phyloP scores from a whole-genome alignment of 176 grass and related monocot genomes.

The Pontederia crassipes region DNA sequence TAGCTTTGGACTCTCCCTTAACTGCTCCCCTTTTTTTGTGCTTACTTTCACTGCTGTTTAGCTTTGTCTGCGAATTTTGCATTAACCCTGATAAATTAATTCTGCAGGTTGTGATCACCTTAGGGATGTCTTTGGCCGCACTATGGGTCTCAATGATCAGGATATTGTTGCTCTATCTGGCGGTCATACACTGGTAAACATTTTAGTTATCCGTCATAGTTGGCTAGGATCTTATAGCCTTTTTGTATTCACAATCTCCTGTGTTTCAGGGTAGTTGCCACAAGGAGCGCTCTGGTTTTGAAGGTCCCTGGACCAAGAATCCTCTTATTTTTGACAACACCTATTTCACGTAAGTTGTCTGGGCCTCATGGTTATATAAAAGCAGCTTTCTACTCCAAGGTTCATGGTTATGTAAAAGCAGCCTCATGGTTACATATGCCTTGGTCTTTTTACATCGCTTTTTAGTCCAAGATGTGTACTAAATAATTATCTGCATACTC shows the following conservation, averaged over 20 bases:
- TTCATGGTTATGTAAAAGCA: not conserved
- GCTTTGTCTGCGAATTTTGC: not conserved
- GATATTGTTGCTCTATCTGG: constrained; percentile 98
- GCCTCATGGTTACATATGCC: not conserved
- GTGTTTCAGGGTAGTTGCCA: constrained; percentile 7
- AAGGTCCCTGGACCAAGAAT: constrained; percentile 9
- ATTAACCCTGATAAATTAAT: not conserved
- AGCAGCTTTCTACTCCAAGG: not conserved
- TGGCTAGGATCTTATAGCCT: not conserved
- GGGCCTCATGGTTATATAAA: not conserved
- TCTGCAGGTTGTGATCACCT: constrained; percentile 78
- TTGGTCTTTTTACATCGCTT: not conserved
- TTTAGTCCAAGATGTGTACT: not conserved
- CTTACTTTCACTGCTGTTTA: not conserved
- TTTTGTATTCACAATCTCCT: not conserved
- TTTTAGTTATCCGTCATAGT: not conserved
- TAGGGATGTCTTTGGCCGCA: constrained; percentile 70
- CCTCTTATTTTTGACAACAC: constrained; percentile 18
- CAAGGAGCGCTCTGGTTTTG: constrained; percentile 15
- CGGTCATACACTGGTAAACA: constrained; percentile 18
- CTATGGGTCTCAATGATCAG: constrained; percentile 94
- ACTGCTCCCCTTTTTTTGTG: not conserved
- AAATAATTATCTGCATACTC: not conserved
- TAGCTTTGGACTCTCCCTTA: not conserved
- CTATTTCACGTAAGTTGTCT: constrained; percentile 8